Conservation (phyloP, 208 protist genomes). For the Herpetomonas tarakana region DNA sequence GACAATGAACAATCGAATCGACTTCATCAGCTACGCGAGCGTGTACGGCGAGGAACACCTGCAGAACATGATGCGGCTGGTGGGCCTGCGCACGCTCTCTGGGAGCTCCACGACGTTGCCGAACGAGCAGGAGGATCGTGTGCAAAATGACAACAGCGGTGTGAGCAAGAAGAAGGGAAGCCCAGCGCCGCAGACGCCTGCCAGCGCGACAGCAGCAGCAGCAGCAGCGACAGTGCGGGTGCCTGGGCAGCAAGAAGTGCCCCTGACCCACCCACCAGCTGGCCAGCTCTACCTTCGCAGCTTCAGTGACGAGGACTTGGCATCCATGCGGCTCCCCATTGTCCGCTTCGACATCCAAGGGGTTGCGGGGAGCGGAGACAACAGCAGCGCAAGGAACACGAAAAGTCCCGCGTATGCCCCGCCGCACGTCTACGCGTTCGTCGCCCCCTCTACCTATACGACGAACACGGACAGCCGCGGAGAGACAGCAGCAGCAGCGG, state of each 20-base stretch:
- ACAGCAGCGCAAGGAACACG: no score
- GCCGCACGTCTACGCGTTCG: constrained; percentile 35
- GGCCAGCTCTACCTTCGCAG: constrained; percentile 26
- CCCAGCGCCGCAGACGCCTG: neutral
- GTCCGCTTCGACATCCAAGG: constrained; percentile 36
- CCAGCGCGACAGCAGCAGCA: neutral
- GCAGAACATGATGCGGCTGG: constrained; percentile 18
- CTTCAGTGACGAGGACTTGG: constrained; percentile 18
- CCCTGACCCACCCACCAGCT: neutral
- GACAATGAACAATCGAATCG: neutral
- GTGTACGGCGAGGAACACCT: constrained; percentile 29
- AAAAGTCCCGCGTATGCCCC: constrained; percentile 4
- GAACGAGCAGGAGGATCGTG: no score
- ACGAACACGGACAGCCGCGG: constrained; percentile 33
- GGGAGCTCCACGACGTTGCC: neutral
- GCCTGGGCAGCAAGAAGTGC: neutral
- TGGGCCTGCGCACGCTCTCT: constrained; percentile 3
- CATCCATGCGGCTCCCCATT: constrained; percentile 34
- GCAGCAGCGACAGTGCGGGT: constrained; percentile 3
- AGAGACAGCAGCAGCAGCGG: neutral
- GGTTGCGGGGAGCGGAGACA: neutral
- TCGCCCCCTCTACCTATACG: constrained; percentile 32
- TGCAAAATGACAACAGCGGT: neutral
- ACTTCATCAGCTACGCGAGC: constrained; percentile 29
- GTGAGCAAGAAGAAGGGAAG: neutral